These are phyloP conservation scores for Xylariales sp. DNA, from an alignment of 2,329 filamentous ascomycete species.

Conservation along the genomic window DNA sequence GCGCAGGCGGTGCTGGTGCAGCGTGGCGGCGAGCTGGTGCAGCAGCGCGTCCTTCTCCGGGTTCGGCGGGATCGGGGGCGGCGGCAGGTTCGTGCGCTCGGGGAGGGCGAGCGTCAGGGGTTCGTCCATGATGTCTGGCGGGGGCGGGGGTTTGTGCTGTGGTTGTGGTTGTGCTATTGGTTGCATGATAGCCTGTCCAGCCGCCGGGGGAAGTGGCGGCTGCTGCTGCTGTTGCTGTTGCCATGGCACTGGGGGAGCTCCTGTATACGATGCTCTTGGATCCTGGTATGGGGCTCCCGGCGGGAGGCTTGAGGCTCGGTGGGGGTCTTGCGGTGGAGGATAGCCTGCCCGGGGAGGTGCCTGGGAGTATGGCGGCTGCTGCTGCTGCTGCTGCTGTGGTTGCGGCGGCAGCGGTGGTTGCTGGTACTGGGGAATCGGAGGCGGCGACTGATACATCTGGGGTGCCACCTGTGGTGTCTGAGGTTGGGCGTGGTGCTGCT, in stretches of 20 bases:
- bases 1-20: slow-evolving; percentile 65
- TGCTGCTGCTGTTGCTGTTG: slow-evolving; percentile 17
- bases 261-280: slow-evolving; percentile 12
- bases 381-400: slow-evolving; percentile 16
- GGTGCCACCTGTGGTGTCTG: slow-evolving; percentile 14
- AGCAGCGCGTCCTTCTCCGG: slow-evolving; percentile 90
- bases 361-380: slow-evolving; percentile 16
- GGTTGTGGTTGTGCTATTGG: slow-evolving; percentile 27
- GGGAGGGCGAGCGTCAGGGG: slow-evolving; percentile 49
- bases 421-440: slow-evolving; percentile 17
- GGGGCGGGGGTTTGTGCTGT: slow-evolving; percentile 36
- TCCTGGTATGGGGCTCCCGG: slow-evolving; percentile 12
- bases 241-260: slow-evolving; percentile 18
- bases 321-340: slow-evolving; percentile 16
- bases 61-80: slow-evolving; percentile 89
- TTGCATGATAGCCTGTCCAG: slow-evolving; percentile 14
- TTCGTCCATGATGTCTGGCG: slow-evolving; percentile 53
- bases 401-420: slow-evolving; percentile 14
- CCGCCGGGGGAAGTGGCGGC: not conserved
- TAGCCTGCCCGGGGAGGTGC: slow-evolving; percentile 14
- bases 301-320: slow-evolving; percentile 12
- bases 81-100: slow-evolving; percentile 46
- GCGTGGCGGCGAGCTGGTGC: slow-evolving; percentile 65
- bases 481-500: too few species aligned
- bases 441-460: slow-evolving; percentile 10